Conservation (phyloP, 1,139 yeast genomes). For the Taphrina wiesneri region DNA sequence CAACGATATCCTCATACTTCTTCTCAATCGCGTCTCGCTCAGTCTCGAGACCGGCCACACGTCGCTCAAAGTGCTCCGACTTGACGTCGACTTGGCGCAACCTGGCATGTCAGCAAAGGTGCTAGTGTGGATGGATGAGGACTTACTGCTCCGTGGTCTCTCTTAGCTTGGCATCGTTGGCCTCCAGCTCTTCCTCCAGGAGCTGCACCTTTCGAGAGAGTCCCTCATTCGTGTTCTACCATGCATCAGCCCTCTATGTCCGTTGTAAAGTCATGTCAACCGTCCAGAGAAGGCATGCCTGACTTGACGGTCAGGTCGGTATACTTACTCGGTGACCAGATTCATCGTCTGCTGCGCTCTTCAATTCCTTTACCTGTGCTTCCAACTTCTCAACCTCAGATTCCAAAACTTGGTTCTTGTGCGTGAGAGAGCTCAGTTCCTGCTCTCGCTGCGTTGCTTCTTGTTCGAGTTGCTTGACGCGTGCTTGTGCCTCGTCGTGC, state of each 20-base stretch:
- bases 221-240: conserved; percentile 60
- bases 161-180: conserved; percentile 85
- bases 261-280: neutral
- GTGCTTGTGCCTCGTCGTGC: conserved; percentile 79
- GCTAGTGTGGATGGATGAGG: neutral
- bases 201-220: conserved; percentile 88
- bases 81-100: conserved; percentile 94
- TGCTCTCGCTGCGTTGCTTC: conserved; percentile 90
- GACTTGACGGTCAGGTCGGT: neutral
- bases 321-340: conserved; percentile 56
- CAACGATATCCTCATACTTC: conserved; percentile 84
- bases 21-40: conserved; percentile 92
- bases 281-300: neutral
- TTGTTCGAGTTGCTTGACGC: conserved; percentile 87
- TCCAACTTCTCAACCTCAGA: conserved; percentile 89
- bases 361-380: conserved; percentile 71
- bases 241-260: too few relatives aligned
- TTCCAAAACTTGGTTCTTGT: conserved; percentile 89
- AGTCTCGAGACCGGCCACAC: conserved; percentile 84
- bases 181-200: conserved; percentile 92
- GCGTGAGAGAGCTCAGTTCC: conserved; percentile 87
- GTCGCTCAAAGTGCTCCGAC: conserved; percentile 95
- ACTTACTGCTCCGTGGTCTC: conserved; percentile 77
- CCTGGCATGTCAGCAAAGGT: neutral
- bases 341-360: conserved; percentile 90